Evolutionary conservation across 2,329 filamentous ascomycete species (phyloP), one percentile per base, ranked within the genome.

Genomic region (Aplosporella prunicola): DNA sequence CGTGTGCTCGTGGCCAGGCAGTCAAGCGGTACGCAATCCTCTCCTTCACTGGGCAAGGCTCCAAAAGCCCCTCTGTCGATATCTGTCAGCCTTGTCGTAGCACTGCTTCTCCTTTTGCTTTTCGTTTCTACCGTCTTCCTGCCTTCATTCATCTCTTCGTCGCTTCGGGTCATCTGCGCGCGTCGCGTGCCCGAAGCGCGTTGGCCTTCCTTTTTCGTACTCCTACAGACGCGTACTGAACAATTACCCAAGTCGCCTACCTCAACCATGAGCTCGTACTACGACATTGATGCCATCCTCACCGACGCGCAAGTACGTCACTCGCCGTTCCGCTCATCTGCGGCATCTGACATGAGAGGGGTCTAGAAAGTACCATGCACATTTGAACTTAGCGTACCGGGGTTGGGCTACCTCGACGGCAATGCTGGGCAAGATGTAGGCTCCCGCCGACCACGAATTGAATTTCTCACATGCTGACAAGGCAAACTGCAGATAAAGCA

Each of bases 361-460:
- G n/a, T n/a, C 17, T 49, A 94, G 79, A 96, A 95, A 82, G 76
- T 95, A 20, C 89, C 91, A 26, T 94, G 88, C 67, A 93, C 83
- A 35, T 95, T 96, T 63, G 83, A 94, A 55, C 75, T 95, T 53
- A 82, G 89, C 42, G 80, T 94, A 20, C 82, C 87, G 14, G 79
- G 83, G 40, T 75, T 96, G 30, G 88, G 88, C 48, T 86, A 93
- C 58, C 72, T 98, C 42, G 87, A 93, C 62, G 87, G 87, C 52
- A 89, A 85, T 53, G 73, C 82, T 16, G 73, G 71, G 30, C 70
- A 70, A 47, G 71, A 74, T 51, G 71, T 72, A 53, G 43, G 58
- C 24, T 23, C n/a, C 24, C 30, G 29, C 24, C 11, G 9, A n/a
- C 5, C n/a, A 29, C 4, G 5, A 16, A 14, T 10, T 9, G 18